phyloP scores from a whole-genome alignment of 805 yeast genomes.

The Candida coleopterorum region DNA sequence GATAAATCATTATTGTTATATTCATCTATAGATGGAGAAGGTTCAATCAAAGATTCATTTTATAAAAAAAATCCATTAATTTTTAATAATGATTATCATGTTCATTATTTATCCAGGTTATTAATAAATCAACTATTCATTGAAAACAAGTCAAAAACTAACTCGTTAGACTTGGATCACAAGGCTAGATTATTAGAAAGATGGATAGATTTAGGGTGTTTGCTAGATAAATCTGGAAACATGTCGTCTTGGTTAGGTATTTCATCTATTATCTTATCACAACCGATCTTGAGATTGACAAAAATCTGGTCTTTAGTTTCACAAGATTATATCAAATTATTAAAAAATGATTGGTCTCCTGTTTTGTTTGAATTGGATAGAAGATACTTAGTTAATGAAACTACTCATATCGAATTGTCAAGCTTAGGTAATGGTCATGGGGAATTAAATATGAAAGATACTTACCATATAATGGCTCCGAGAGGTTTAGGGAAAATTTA shows the following conservation, averaged over 20 bases:
- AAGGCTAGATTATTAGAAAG: slow-evolving; percentile 67
- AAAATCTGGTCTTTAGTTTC: slow-evolving; percentile 74
- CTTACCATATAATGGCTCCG: slow-evolving; percentile 76
- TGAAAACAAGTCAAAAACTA: slow-evolving; percentile 26
- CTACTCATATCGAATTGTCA: slow-evolving; percentile 3
- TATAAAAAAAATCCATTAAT: slow-evolving; percentile 68
- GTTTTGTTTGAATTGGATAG: slow-evolving; percentile 85
- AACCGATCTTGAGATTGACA: slow-evolving; percentile 70
- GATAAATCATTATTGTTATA: slow-evolving; percentile 74
- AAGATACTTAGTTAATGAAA: slow-evolving; percentile 48
- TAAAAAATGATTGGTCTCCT: slow-evolving; percentile 86
- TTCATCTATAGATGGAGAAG: slow-evolving; percentile 32
- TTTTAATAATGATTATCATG: slow-evolving; percentile 58
- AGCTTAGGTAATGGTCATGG: background rate
- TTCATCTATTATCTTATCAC: slow-evolving; percentile 75
- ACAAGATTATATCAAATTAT: slow-evolving; percentile 50
- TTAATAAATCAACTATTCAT: slow-evolving; percentile 65
- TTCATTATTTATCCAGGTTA: slow-evolving; percentile 75
- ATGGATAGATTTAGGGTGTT: slow-evolving; percentile 84
- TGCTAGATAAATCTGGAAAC: slow-evolving; percentile 76
- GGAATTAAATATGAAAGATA: slow-evolving; percentile 25
- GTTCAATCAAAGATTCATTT: slow-evolving; percentile 23
- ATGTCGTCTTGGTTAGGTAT: slow-evolving; percentile 94
- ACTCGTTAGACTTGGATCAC: slow-evolving; percentile 23
- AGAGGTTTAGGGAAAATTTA: slow-evolving; percentile 78